Base-by-base conservation (phyloP, 2,329 filamentous ascomycete genomes). In the Monilinia polystroma region DNA sequence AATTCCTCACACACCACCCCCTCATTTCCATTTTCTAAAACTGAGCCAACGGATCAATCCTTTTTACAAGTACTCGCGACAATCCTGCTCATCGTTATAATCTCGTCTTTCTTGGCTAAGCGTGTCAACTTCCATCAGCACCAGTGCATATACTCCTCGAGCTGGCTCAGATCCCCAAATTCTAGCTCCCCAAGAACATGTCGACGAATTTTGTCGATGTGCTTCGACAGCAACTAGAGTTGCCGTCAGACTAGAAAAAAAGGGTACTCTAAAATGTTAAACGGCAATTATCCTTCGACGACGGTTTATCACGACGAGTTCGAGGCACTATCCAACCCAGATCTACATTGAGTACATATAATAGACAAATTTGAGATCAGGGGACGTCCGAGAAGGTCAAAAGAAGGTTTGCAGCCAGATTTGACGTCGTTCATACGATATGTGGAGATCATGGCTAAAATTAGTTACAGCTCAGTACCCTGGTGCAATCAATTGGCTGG, bases 381-480 rank as follows among this genome's bases (percentile, higher is more conserved):
- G 20, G 6, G 55, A 57, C n/a, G 3, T 60, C 29, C 2, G 35
- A 2, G 0, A n/a, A 51, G 20, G 57, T 49, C 20, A 18, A 51
- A 60, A 38, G 57, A 35, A 60, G 29, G 29, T 60, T 60, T 59
- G 32, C 29, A 10, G 23, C 45, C 29, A 38, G 20, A 18, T 60
- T 38, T 20, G 29, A 60, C 45, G 57, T 11, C 43, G 45, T 51
- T 18, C 14, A 16, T 16, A 23, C 23, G 6, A 60, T 51, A 26
- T 51, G 12, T 49, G 29, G 29, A 49, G 43, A 11, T 23, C 7
- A 23, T 49, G 43, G 49, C 57, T 60, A 49, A 60, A 47, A 49
- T 11, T 7, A 23, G 53, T n/a, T 14, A 23, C 11, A 41, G 38
- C 29, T 4, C 4, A 41, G 14, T 3, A 14, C 3, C 26, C 4